phyloP scores from a whole-genome alignment of 257 asterid genomes.

The Perilla frutescens region DNA sequence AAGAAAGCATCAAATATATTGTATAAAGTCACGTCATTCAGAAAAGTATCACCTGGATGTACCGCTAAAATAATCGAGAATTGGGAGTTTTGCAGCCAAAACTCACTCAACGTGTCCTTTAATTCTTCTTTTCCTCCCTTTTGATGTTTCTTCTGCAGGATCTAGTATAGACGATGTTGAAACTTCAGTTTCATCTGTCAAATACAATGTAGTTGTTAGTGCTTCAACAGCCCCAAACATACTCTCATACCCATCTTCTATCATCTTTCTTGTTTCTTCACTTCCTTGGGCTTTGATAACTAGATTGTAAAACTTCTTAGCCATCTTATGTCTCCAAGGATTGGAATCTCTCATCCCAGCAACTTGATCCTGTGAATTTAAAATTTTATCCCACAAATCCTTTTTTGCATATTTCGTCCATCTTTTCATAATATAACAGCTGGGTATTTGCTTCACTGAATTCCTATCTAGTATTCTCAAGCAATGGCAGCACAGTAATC shows the following conservation, averaged over 20 bases:
- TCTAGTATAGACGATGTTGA: neutral
- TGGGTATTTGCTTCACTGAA: too few species aligned
- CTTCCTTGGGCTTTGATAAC: neutral
- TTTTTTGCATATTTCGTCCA: neutral
- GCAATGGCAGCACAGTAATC: too few species aligned
- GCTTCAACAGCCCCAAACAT: neutral
- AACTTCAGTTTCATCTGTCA: neutral
- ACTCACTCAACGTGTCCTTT: too few species aligned
- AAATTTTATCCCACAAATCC: neutral
- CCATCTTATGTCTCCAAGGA: neutral
- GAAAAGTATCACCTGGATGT: too few species aligned
- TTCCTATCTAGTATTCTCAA: neutral
- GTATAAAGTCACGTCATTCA: too few species aligned
- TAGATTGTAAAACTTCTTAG: neutral
- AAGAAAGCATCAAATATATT: too few species aligned
- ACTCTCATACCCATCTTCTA: neutral
- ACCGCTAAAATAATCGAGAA: too few species aligned
- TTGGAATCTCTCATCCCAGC: neutral
- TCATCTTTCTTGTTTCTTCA: neutral
- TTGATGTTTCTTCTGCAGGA: neutral
- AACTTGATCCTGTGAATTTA: too few species aligned
- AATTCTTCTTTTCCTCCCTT: neutral
- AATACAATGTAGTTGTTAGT: neutral
- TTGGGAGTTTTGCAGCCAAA: too few species aligned
- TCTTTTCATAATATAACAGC: neutral